phyloP scores from a whole-genome alignment of 1,284 basidiomycete species.

The Coniophora puteana region DNA sequence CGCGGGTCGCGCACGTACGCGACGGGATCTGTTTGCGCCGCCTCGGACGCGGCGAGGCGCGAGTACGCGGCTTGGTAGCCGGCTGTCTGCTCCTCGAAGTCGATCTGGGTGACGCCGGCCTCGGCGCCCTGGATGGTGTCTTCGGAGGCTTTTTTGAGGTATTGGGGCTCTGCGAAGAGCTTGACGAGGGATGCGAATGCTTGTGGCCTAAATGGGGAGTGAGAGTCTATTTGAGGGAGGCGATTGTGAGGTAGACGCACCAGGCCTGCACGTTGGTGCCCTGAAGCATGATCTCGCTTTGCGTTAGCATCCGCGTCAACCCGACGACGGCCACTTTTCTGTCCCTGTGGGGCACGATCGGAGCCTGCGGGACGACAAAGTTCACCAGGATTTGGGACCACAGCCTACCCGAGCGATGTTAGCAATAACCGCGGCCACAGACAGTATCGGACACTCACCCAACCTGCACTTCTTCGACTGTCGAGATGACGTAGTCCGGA shows the following conservation, averaged over 20 bases:
- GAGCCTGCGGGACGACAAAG: slow-evolving; percentile 80
- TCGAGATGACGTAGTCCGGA: slow-evolving; percentile 76
- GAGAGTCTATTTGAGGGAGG: neutral
- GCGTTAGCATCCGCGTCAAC: slow-evolving; percentile 74
- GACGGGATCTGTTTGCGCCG: slow-evolving; percentile 51
- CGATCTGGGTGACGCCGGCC: slow-evolving; percentile 71
- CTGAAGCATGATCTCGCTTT: slow-evolving; percentile 65
- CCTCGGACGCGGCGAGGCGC: slow-evolving; percentile 79
- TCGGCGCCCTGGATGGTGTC: slow-evolving; percentile 60
- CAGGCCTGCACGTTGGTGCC: slow-evolving; percentile 65
- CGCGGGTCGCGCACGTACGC: slow-evolving; percentile 56
- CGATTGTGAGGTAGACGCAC: slow-evolving; percentile 38
- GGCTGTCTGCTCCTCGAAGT: slow-evolving; percentile 85
- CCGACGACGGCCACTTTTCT: slow-evolving; percentile 87
- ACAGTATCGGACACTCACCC: slow-evolving; percentile 48
- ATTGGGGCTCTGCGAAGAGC: slow-evolving; percentile 73
- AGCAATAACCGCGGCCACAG: slow-evolving; percentile 5
- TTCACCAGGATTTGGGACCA: slow-evolving; percentile 82
- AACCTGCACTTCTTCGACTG: slow-evolving; percentile 83
- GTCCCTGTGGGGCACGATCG: slow-evolving; percentile 78
- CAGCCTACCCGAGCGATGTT: slow-evolving; percentile 47
- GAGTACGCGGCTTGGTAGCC: slow-evolving; percentile 96
- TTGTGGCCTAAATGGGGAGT: slow-evolving; percentile 46
- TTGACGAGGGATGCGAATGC: slow-evolving; percentile 74
- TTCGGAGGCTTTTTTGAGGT: slow-evolving; percentile 47